These are phyloP conservation scores for Arthroderma sp. DNA, from an alignment of 2,329 filamentous ascomycete genomes.

Conservation along the genomic window DNA sequence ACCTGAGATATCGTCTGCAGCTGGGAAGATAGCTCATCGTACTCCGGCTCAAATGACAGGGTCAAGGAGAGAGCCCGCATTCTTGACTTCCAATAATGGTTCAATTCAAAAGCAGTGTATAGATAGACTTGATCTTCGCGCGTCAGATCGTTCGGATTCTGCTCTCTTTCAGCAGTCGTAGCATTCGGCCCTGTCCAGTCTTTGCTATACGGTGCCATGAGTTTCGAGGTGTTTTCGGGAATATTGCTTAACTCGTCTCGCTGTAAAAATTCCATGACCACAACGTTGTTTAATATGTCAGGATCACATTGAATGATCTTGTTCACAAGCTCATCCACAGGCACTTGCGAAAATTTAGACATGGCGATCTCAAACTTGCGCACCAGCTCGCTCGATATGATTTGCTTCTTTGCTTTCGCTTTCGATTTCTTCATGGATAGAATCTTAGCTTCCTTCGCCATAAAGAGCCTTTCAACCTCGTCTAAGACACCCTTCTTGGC, in stretches of 20 bases:
- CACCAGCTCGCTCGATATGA: constrained; percentile 81
- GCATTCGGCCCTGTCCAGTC: constrained; percentile 91
- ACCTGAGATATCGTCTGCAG: constrained; percentile 75
- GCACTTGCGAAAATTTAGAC: constrained; percentile 76
- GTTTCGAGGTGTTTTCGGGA: constrained; percentile 76
- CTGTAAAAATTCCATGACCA: constrained; percentile 93
- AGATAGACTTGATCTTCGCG: constrained; percentile 92
- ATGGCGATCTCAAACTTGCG: constrained; percentile 88
- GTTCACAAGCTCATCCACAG: constrained; percentile 72
- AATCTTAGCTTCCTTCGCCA: constrained; percentile 91
- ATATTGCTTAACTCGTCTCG: constrained; percentile 87
- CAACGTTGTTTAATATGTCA: constrained; percentile 73
- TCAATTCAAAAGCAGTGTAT: constrained; percentile 82
- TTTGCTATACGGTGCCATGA: constrained; percentile 88
- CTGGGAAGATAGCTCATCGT: constrained; percentile 79
- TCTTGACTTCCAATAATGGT: constrained; percentile 96
- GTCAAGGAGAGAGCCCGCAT: constrained; percentile 85
- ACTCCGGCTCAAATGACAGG: constrained; percentile 71
- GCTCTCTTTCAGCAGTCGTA: constrained; percentile 61
- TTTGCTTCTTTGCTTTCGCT: constrained; percentile 92
- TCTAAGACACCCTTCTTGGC: constrained; percentile 91
- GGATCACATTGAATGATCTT: constrained; percentile 94
- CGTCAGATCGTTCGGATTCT: constrained; percentile 77
- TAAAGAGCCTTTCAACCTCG: constrained; percentile 92
- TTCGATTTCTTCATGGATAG: constrained; percentile 53